These are phyloP conservation scores for Colletotrichum nymphaeae DNA, from an alignment of 2,329 filamentous ascomycete genomes.

Conservation along the genomic window DNA sequence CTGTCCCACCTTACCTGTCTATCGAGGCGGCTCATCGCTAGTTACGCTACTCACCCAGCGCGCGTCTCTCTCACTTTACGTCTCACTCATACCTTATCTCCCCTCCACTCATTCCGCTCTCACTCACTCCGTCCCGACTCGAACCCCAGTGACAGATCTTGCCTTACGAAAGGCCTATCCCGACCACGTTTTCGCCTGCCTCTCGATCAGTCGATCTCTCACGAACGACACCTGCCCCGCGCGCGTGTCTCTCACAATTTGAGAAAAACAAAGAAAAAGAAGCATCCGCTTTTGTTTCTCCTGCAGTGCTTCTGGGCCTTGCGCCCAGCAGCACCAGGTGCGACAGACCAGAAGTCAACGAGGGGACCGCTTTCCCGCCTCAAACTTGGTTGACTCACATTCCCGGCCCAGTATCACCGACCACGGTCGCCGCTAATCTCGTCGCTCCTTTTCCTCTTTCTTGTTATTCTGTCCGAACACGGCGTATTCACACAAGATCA, in stretches of 20 bases:
- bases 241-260: neutral
- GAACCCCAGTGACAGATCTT: neutral
- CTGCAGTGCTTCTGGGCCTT: constrained; percentile 31
- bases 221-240: neutral
- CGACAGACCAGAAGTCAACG: constrained; percentile 3
- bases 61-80: neutral
- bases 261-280: neutral
- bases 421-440: neutral
- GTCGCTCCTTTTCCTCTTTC: neutral
- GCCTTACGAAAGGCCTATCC: constrained; percentile 12
- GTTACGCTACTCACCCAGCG: neutral
- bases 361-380: constrained; percentile 5
- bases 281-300: constrained; percentile 5
- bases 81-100: neutral
- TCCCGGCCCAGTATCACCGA: constrained; percentile 14
- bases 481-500: neutral
- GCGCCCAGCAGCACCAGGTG: constrained; percentile 31
- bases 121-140: neutral
- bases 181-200: constrained; percentile 24
- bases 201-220: constrained; percentile 9
- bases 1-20: neutral
- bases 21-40: constrained; percentile 3
- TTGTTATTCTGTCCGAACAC: constrained; percentile 7
- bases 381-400: constrained; percentile 30
- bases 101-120: neutral